Base-by-base conservation (phyloP, 371 early-diverging fungal genomes). In the Mortierella sp. region DNA sequence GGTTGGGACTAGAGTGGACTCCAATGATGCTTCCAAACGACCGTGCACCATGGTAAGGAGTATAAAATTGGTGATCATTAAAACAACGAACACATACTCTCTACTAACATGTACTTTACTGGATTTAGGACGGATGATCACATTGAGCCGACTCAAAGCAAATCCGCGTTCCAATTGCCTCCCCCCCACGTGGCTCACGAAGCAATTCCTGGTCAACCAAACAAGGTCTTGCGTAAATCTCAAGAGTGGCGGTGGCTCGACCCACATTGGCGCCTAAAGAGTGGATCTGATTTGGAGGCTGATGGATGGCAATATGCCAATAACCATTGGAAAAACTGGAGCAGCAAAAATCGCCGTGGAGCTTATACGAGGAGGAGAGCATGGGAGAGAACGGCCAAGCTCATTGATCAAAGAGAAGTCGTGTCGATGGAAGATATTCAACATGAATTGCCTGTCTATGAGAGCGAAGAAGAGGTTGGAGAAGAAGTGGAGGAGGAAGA, bases 241-340 rank as follows among this genome's bases (percentile, higher is more conserved):
- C 81, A 72, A 45, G 84, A 83, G 57, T 85, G 85, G 85, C 72
- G 74, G 4, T 85, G 85, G 85, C 63, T 75, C 16, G 84, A 85
- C 41, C 55, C 70, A 1, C 75, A 82, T 21, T 85, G 85, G 85
- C 75, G 75, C 32, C 63, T 85, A 19, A 78, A 83, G 68, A 61
- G 68, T 10, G 78, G 72, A 1, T 57, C 69, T 2, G 73, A 70
- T 40, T 52, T 57, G 11, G 85, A 85, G 60, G 55, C 67, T 24
- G 84, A 85, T 16, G 85, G 85, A 38, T 85, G 85, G 85, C 82
- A 84, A 65, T 85, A 84, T 65, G 84, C 74, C 55, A 82, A 84
- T 60, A 85, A 85, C 48, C 72, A 78, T 24, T 85, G 85, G 85
- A 72, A 84, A 55, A 74, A 76, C 50, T 81, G 76, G 66, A 57